Conservation (phyloP, 768 basidiomycete species). For the Mycena vitilis region DNA sequence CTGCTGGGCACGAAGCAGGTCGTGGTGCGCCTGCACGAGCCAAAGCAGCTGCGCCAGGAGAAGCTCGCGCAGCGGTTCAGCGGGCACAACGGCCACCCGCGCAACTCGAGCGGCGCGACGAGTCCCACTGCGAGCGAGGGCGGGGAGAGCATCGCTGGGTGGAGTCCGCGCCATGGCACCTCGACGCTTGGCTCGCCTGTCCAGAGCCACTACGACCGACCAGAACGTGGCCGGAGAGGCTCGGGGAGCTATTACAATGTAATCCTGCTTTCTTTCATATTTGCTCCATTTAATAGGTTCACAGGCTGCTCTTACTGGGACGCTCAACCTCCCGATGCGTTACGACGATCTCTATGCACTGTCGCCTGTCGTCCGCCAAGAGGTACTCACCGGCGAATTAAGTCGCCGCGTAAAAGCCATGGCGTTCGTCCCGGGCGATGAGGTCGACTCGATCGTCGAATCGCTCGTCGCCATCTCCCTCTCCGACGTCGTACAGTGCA, state of each 20-base stretch:
- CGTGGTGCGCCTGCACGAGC: conserved; percentile 90
- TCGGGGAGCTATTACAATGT: conserved; percentile 92
- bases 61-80: conserved; percentile 88
- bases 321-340: conserved; percentile 84
- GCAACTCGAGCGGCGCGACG: conserved; percentile 85
- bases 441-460: conserved; percentile 78
- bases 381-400: conserved; percentile 86
- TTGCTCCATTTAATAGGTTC: conserved; percentile 26
- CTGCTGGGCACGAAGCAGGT: conserved; percentile 80
- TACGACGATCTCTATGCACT: conserved; percentile 86
- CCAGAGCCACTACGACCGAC: conserved; percentile 62
- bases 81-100: conserved; percentile 79
- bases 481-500: conserved; percentile 79
- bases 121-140: conserved; percentile 87
- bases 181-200: conserved; percentile 70
- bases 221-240: conserved; percentile 78
- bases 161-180: conserved; percentile 76
- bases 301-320: conserved; percentile 85
- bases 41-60: conserved; percentile 91
- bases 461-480: conserved; percentile 76
- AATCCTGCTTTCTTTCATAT: conserved; percentile 34
- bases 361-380: conserved; percentile 89
- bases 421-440: conserved; percentile 62
- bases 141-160: conserved; percentile 79
- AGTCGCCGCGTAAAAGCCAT: conserved; percentile 76